Base-by-base conservation (phyloP, 1,284 basidiomycete genomes). In the Xerocomus minutiporus region DNA sequence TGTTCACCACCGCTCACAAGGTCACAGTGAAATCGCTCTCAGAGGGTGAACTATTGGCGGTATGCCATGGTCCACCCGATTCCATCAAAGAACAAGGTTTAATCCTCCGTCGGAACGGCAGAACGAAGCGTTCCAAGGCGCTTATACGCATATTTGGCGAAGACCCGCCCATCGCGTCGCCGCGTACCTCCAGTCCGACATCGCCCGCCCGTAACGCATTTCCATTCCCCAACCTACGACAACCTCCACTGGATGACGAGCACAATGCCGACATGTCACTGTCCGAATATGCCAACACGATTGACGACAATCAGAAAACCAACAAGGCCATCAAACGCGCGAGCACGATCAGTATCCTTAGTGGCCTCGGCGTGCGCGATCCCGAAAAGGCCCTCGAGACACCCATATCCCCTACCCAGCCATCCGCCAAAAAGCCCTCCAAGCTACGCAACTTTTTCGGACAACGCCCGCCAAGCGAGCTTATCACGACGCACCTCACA, bases 371-470 rank as follows among this genome's bases (percentile, higher is more conserved):
- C 29, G 91, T 94, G 11, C 81, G 78, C 6, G 80, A 90, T 57
- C 83, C 81, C 1, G 84, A 87, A 62, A 80, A 78, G 51, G 75
- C 79, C 0, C 74, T 84, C 29, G 82, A 83, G 48, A 73, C 80
- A 2, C 74, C 63, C 6, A 48, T 75, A 23, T 79, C 79, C 0
- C 53, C 71, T n/a, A 63, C 73, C 46, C 53, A 56, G 43, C 20
- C 61, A 7, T 52, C 64, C n/a, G 65, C 67, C 52, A 83, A 81
- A 61, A 74, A 75, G 7, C 82, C 83, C 6, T 80, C 79, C 31
- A 90, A 88, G 68, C 75, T 97, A 56, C 92, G 93, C 71, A 96
- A 95, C 77, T 99, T 99, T 78, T 96, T 97, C 63, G 97, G 96
- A 9, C 96, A 98, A 65, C 88, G 97, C 43, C 97, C 97, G 1